Conservation (phyloP, 2,329 filamentous ascomycete species). For the Aspergillus aculeatus region DNA sequence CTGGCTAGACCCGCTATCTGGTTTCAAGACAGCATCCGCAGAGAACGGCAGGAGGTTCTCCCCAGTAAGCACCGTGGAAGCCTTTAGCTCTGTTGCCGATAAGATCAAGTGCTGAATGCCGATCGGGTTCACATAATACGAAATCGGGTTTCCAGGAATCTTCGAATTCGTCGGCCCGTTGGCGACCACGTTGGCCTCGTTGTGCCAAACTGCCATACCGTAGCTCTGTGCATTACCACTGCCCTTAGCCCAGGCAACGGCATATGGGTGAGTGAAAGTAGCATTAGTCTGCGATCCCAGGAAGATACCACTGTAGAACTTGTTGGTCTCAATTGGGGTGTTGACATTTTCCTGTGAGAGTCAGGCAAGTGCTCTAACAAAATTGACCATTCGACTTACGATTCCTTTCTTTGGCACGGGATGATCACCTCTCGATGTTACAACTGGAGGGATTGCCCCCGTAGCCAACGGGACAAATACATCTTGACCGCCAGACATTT, state of each 20-base stretch:
- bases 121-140: conserved; percentile 78
- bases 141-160: conserved; percentile 56
- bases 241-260: conserved; percentile 66
- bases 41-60: conserved; percentile 58
- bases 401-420: conserved; percentile 42
- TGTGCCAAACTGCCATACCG: conserved; percentile 75
- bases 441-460: conserved; percentile 38
- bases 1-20: conserved; percentile 53
- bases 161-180: conserved; percentile 59
- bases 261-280: conserved; percentile 74
- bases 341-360: conserved; percentile 27
- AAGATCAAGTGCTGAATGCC: conserved; percentile 78
- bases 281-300: conserved; percentile 68
- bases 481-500: conserved; percentile 38
- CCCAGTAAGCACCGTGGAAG: conserved; percentile 56
- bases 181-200: conserved; percentile 65
- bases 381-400: conserved; percentile 27
- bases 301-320: conserved; percentile 77
- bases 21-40: conserved; percentile 66
- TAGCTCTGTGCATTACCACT: conserved; percentile 64
- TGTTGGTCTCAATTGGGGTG: conserved; percentile 47
- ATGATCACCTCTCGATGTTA: conserved; percentile 42
- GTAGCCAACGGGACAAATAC: conserved; percentile 44
- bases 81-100: conserved; percentile 71
- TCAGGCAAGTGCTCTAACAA: conserved; percentile 9